Base-by-base conservation (phyloP, 352 stramenopile genomes). In the Phytopythium boreale region DNA sequence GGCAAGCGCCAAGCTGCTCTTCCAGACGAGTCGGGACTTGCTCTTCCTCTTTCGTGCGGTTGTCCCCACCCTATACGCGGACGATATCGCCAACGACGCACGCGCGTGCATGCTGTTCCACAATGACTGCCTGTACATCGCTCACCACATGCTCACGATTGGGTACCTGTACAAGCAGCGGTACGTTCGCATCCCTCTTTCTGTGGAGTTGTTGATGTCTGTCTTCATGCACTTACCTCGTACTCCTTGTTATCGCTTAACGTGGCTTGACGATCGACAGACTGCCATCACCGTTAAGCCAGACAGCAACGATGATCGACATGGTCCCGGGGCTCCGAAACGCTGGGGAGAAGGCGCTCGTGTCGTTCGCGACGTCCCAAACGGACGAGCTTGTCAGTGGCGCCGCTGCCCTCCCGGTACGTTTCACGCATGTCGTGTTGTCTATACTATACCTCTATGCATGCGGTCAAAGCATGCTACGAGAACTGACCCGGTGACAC, bases 111-210 rank as follows among this genome's bases (percentile, higher is more conserved):
- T 93, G 84, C 83, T 95, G 11, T 89, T 82, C 64, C 87, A 95
- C 76, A 95, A 95, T 26, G 87, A 95, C 68, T 93, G 84, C 62
- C 72, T 92, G 29, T 95, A 92, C 67, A 82, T 92, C 36, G 77
- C 83, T 12, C 76, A 90, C 20, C 84, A 95, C 69, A 92, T 92
- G 84, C 67, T 93, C 37, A 77, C 83, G 6, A 82, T 92, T 24
- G 84, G 82, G 0, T 72, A 89, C 49, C 62, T 81, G 9, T 93
- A 94, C 79, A 93, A 93, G 53, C 76, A 74, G 53, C 71, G 79
- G 82, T 88, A 72, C 15, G 75, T 63, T 20, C 9, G 14, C 26
- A 15, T 5, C 17, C 1, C 44, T 51, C 7, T 5, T 17, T 51
- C 8, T 29, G n/a, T 19, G 20, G 10, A 14, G 11, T 29, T 9